Percentiles rank a stretch among this genome's conserved stretches.
Evolutionary conservation across 805 yeast species (phyloP).

Genomic region (Myxozyma mucilagina): DNA sequence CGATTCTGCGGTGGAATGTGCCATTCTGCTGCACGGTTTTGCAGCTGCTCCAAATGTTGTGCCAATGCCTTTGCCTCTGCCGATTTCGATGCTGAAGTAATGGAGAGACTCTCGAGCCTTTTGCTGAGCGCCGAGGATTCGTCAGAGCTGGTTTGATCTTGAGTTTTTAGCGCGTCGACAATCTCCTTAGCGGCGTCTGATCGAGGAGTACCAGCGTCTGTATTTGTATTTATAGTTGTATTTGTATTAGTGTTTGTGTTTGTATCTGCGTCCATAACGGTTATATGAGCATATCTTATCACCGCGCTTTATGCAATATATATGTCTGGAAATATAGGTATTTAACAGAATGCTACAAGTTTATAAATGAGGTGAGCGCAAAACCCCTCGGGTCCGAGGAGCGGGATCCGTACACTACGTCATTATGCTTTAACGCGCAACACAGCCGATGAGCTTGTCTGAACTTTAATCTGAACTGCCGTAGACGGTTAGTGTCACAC

Average conservation of each 20-base stretch:
- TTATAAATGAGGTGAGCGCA: too few species aligned
- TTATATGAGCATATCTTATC: too few species aligned
- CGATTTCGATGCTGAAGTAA: not conserved
- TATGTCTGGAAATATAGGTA: too few species aligned
- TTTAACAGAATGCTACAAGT: too few species aligned
- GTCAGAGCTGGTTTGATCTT: not conserved
- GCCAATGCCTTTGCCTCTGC: not conserved
- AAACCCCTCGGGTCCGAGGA: too few species aligned
- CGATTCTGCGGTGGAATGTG: slow-evolving; percentile 9
- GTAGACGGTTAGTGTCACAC: too few species aligned
- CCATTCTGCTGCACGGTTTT: slow-evolving; percentile 10
- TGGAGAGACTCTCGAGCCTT: not conserved
- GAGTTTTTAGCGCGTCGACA: not conserved
- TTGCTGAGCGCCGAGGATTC: not conserved
- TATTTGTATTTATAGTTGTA: not conserved
- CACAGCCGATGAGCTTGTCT: too few species aligned
- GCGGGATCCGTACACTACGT: too few species aligned
- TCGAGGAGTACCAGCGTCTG: not conserved
- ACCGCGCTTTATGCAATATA: too few species aligned
- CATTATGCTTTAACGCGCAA: too few species aligned
- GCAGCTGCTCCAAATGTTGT: not conserved
- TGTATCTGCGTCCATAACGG: not conserved
- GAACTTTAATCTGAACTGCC: too few species aligned
- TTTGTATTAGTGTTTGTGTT: not conserved
- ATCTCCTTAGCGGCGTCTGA: not conserved